Evolutionary conservation across 2,329 filamentous ascomycete species (phyloP), one percentile per base, ranked within the genome.

Genomic region (Trichoderma citrinoviride): DNA sequence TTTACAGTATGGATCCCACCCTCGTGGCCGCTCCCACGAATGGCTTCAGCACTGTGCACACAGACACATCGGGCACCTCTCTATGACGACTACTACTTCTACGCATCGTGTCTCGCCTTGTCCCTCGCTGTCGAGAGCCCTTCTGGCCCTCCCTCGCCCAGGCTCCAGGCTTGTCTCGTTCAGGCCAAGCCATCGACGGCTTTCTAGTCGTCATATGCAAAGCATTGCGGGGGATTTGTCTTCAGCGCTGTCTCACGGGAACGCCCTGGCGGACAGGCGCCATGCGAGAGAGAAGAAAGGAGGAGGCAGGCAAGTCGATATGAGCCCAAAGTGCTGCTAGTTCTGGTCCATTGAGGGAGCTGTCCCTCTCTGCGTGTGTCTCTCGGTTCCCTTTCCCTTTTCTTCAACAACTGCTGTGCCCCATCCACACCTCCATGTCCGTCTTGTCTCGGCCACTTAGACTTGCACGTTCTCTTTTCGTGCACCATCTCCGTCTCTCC

Each of bases 41-140:
- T n/a, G n/a, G 49, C 49, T 52, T 53, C 33, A 21, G 29, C 57
- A 61, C 57, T 53, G 57, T 61, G 57, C 33, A 61, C 52, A 40
- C 19, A 37, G 37, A 55, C 52, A 47, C n/a, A 14, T 25, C 43
- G n/a, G 19, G n/a, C 57, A 44, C 37, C 12, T 43, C 40, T 61
- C 21, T 37, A 37, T 37, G 33, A 37, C 33, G 10, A n/a, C n/a
- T n/a, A n/a, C n/a, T 3, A 12, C 33, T 21, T 46, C 25, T 47
- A 12, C 19, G n/a, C 19, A 7, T 40, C 8, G 23, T 61, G 37
- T 62, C 47, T 62, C 29, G 33, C 40, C 17, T 62, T 15, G 27
- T 53, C 49, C 49, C 27, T 54, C 23, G 43, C 29, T 21, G 7
- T 40, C 29, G 33, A 44, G n/a, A 23, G 37, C 60, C 60, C 49